Evolutionary conservation across 2,329 filamentous ascomycete genomes (phyloP), one percentile per base, ranked within the genome.

Genomic region (Graphium sp.): DNA sequence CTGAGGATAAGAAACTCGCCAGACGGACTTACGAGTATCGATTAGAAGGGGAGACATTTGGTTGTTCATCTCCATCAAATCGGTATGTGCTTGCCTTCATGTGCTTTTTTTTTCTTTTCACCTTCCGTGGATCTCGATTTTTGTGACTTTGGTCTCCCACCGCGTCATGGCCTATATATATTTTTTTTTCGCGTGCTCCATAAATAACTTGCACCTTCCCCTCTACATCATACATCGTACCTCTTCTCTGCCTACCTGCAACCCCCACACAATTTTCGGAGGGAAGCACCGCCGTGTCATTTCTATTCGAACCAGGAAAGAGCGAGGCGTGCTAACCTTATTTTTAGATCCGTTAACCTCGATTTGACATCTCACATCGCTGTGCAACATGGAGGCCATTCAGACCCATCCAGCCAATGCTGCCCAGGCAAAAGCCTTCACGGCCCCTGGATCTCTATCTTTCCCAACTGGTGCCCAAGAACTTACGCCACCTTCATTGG

Each of bases 21-120:
- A n/a, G n/a, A n/a, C n/a, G n/a, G n/a, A n/a, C n/a, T n/a, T n/a
- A n/a, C n/a, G n/a, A n/a, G n/a, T n/a, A n/a, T n/a, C n/a, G n/a
- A n/a, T n/a, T n/a, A n/a, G 55, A 59, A 61, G 82, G 83, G 80
- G 84, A 92, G 78, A 84, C 84, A 92, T 93, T 93, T 56, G 76
- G 53, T 93, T 92, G 84, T 92, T 83, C 62, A 80, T 92, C 84
- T 92, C 83, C 79, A 70, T 57, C 68, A 66, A 66, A 70, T 75
- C 73, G 54, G 63, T 30, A 29, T 15, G 29, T 49, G 22, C 11
- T 35, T 31, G 29, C 33, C 30, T 36, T 33, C 32, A 4, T 21
- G 9, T 34, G 14, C 34, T 35, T 60, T 63, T 14, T 25, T 27
- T 15, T 15, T 27, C 9, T 31, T 27, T 22, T 20, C 23, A 23